Evolutionary conservation across 2,329 filamentous ascomycete species (phyloP).

Genomic region (Didymella glomerata): DNA sequence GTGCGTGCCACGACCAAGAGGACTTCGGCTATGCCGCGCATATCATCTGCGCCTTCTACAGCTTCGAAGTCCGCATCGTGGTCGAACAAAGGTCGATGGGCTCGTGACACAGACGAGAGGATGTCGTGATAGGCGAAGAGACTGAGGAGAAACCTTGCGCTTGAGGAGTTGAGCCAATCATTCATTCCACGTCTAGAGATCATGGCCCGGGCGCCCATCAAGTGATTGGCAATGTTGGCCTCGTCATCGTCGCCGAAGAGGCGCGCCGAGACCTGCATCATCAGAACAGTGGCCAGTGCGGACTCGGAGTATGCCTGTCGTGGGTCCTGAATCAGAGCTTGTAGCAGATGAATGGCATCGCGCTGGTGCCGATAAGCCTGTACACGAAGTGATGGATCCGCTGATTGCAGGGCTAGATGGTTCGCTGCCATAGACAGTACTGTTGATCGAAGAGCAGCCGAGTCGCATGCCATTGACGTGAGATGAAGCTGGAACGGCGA

Average conservation of each 20-base stretch:
- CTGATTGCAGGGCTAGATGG: conserved; percentile 36
- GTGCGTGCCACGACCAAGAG: conserved; percentile 40
- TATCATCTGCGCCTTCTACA: conserved; percentile 34
- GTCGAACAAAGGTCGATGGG: conserved; percentile 35
- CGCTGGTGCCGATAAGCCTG: conserved; percentile 41
- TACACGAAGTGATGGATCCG: conserved; percentile 31
- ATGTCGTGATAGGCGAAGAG: conserved; percentile 48
- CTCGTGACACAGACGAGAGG: conserved; percentile 41
- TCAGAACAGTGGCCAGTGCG: conserved; percentile 43
- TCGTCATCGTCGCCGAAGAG: conserved; percentile 41
- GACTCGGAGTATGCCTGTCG: conserved; percentile 30
- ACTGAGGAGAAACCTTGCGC: conserved; percentile 38
- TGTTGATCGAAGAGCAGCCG: conserved; percentile 40
- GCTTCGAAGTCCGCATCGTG: conserved; percentile 34
- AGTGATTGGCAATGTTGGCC: conserved; percentile 38
- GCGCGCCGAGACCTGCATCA: conserved; percentile 47
- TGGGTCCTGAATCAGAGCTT: conserved; percentile 38
- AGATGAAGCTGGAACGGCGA: conserved; percentile 42
- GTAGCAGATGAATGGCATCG: conserved; percentile 39
- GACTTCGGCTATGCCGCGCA: conserved; percentile 38
- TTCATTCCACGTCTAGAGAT: conserved; percentile 28
- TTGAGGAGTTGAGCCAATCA: conserved; percentile 29
- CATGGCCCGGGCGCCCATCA: conserved; percentile 45
- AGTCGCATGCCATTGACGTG: conserved; percentile 39
- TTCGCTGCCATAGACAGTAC: conserved; percentile 46